These are phyloP conservation scores for Tetragonia tetragonoides DNA, from an alignment of 148 eudicot species.

Conservation along the genomic window DNA sequence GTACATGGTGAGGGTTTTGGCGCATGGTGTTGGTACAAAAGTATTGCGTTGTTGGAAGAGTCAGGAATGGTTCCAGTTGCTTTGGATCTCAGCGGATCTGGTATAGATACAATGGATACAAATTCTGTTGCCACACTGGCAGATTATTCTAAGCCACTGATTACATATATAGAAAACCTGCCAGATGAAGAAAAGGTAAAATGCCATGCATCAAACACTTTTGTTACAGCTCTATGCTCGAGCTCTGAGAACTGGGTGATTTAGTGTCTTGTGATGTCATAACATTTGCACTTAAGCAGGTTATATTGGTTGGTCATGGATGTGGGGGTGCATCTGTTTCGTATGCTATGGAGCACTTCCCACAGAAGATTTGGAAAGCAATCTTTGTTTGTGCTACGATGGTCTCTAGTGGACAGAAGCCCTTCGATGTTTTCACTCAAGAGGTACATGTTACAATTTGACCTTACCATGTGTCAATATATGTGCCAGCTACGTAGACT, in stretches of 20 bases:
- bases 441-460: conserved; percentile 43
- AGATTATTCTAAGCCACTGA: conserved; percentile 80
- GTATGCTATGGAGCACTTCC: conserved; percentile 72
- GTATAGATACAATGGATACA: conserved; percentile 68
- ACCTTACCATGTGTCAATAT: neutral
- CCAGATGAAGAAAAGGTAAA: conserved; percentile 78
- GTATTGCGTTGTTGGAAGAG: conserved; percentile 83
- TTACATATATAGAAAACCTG: conserved; percentile 50
- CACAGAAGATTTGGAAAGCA: conserved; percentile 78
- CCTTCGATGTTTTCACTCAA: conserved; percentile 87
- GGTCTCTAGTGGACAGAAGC: conserved; percentile 80
- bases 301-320: conserved; percentile 94
- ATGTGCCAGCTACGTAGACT: neutral
- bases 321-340: conserved; percentile 93
- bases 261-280: conserved; percentile 2
- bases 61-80: conserved; percentile 73
- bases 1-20: conserved; percentile 99
- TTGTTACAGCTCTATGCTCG: neutral
- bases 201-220: conserved; percentile 7
- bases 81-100: conserved; percentile 88
- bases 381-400: conserved; percentile 83
- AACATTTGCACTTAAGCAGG: conserved; percentile 38
- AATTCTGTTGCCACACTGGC: conserved; percentile 53
- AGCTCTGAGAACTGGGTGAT: neutral
- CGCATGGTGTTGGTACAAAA: conserved; percentile 99